phyloP scores from a whole-genome alignment of 371 early-diverging fungal genomes.

The Apophysomyces variabilis region DNA sequence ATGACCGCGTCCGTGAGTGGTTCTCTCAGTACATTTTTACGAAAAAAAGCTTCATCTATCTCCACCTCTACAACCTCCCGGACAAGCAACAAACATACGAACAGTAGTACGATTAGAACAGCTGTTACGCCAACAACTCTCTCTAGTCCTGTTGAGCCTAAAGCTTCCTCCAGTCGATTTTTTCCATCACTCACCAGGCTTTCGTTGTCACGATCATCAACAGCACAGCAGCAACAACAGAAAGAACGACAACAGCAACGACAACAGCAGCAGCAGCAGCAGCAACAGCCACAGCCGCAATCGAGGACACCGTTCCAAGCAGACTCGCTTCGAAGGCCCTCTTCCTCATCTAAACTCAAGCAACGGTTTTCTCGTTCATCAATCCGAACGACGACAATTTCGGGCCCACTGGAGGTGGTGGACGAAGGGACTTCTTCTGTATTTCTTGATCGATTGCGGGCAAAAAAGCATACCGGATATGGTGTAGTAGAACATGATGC shows the following conservation, averaged over 20 bases:
- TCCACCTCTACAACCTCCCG: neutral
- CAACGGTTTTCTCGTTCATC: constrained; percentile 1
- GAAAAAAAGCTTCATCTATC: neutral
- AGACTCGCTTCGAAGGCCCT: neutral
- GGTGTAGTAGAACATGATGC: neutral
- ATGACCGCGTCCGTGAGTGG: constrained; percentile 7
- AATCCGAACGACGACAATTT: neutral
- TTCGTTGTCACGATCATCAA: constrained; percentile 1
- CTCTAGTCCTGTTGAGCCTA: neutral
- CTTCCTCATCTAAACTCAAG: neutral
- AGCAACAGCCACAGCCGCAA: neutral
- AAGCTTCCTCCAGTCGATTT: constrained; percentile 6
- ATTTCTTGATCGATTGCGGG: constrained; percentile 1
- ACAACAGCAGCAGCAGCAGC: neutral
- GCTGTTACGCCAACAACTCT: no score
- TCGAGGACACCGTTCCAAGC: neutral
- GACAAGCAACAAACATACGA: neutral
- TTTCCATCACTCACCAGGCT: constrained; percentile 5
- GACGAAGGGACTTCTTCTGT: neutral
- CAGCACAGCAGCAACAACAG: constrained; percentile 9
- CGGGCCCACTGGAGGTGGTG: neutral
- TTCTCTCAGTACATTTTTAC: neutral
- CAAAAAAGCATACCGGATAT: neutral
- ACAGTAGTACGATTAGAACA: no score
- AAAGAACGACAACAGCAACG: constrained; percentile 11